Evolutionary conservation across 805 yeast genomes (phyloP), one percentile per base, ranked within the genome.

Genomic region (Wickerhamomyces alni): DNA sequence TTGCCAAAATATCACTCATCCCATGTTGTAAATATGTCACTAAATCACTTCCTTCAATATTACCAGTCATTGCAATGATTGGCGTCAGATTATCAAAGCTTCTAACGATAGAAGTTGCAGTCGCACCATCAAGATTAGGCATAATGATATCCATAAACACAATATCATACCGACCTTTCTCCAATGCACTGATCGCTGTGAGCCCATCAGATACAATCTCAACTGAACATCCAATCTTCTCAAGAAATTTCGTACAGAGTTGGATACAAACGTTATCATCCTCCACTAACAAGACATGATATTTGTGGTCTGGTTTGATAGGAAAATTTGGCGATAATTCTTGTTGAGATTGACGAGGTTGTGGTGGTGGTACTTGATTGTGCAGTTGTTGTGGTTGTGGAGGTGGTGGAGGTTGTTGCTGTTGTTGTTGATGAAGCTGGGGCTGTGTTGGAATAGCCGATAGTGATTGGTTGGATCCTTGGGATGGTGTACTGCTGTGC

Each of bases 171-270:
- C 80, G 75, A 27, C 76, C 75, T 37, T 77, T 75, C 55, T 82
- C 89, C 24, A 84, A 75, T 0, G 80, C 82, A 26, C 79, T 74
- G 33, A 93, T 87, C 3, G 96, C 96, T 27, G 86, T 80, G 10
- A 91, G 63, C 0, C 99, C 99, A 63, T 91, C 97, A 5, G 87
- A 82, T 0, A 87, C 97, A 16, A 88, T 87, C 35, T 93, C 91
- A 5, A 91, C 96, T 12, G 87, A 80, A 59, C 96, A 89, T 0
- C 97, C 97, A 58, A 85, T 87, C 54, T 87, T 85, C 55, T 77
- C 75, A 41, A 93, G 61, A 54, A 93, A 87, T 57, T 86, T 85
- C 9, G 85, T 70, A 51, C 96, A 86, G 9, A 91, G 67, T 46
- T 83, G 86, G 38, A 87, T 83, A 50, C 96, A 84, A 29, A 84